Evolutionary conservation across 2,329 filamentous ascomycete genomes (phyloP).

Genomic region (Macrophomina pseudophaseolina): DNA sequence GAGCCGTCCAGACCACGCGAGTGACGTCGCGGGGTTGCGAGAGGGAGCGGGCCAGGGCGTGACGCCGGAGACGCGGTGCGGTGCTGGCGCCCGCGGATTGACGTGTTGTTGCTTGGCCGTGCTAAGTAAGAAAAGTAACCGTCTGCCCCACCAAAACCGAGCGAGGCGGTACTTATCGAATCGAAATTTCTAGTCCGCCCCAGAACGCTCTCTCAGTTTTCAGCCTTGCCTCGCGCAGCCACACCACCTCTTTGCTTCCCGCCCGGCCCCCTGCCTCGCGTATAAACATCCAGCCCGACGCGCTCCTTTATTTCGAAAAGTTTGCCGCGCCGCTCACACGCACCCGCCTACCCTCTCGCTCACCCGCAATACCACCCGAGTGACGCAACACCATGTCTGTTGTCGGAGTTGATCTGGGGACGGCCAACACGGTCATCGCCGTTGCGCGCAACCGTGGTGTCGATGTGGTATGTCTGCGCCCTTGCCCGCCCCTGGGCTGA

Average conservation of each 20-base stretch:
- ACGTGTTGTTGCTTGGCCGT: slow-evolving; percentile 21
- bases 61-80: background rate
- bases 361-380: slow-evolving; percentile 21
- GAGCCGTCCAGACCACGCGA: background rate
- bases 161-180: slow-evolving; percentile 9
- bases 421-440: slow-evolving; percentile 94
- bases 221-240: slow-evolving; percentile 26
- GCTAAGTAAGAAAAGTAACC: background rate
- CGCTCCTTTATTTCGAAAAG: slow-evolving; percentile 3
- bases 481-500: slow-evolving; percentile 37
- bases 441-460: slow-evolving; percentile 98
- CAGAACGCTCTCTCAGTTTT: slow-evolving; percentile 18
- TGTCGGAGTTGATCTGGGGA: slow-evolving; percentile 90
- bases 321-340: slow-evolving; percentile 1
- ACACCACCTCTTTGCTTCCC: slow-evolving; percentile 20
- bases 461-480: slow-evolving; percentile 80
- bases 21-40: background rate
- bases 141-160: slow-evolving; percentile 18
- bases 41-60: background rate
- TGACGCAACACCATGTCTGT: slow-evolving; percentile 59
- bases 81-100: background rate
- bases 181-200: slow-evolving; percentile 15
- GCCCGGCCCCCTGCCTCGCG: slow-evolving; percentile 17
- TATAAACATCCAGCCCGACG: slow-evolving; percentile 16
- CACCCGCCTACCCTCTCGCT: slow-evolving; percentile 6